Evolutionary conservation across 371 early-diverging fungal species (phyloP).

Genomic region (Mortierella sp.): DNA sequence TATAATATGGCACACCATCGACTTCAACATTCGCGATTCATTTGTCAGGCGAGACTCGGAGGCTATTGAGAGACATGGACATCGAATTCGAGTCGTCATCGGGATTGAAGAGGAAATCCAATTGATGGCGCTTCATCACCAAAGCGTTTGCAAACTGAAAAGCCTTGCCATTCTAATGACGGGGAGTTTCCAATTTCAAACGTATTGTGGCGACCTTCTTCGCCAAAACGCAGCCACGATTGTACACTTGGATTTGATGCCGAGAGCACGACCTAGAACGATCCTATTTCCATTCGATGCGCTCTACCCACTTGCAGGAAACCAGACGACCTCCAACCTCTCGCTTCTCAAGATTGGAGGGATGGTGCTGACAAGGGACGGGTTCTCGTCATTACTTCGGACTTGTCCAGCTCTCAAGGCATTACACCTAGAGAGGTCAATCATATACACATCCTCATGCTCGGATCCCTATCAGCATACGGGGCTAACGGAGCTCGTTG

Average conservation of each 20-base stretch:
- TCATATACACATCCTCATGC: neutral
- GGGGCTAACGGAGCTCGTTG: neutral
- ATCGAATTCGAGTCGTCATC: conserved; percentile 6
- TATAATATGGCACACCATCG: conserved; percentile 1
- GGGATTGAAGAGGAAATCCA: neutral
- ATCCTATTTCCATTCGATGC: neutral
- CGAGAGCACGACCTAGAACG: neutral
- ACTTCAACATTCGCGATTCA: neutral
- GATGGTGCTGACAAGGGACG: neutral
- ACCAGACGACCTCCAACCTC: neutral
- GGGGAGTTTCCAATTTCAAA: neutral
- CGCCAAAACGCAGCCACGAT: neutral
- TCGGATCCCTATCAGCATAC: neutral
- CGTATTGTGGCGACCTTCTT: neutral
- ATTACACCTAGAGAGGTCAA: neutral
- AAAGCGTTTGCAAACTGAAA: neutral
- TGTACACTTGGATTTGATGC: neutral
- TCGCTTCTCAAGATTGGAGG: neutral
- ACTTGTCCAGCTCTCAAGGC: neutral
- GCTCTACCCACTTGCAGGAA: neutral
- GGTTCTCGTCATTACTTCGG: neutral
- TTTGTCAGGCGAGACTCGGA: neutral
- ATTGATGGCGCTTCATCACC: neutral
- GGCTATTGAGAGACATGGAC: conserved; percentile 5
- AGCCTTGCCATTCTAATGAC: neutral